Percentiles rank a stretch among this genome's conserved stretches.
These are phyloP conservation scores for Saprolegnia parasitica DNA, from an alignment of 352 stramenopile genomes.

Conservation along the genomic window DNA sequence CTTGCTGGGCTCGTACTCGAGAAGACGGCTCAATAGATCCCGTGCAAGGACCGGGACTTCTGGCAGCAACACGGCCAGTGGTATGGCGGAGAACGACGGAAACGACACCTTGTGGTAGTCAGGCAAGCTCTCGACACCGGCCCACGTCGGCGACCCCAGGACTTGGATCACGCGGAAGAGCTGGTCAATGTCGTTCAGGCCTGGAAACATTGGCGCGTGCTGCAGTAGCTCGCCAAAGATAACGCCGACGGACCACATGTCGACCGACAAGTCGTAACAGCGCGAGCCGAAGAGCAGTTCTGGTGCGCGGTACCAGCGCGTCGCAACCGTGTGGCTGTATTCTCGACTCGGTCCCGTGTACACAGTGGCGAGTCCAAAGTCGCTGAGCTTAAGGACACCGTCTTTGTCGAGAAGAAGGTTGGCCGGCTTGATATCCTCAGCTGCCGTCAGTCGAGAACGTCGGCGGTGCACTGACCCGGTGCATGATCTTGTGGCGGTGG, in stretches of 20 bases:
- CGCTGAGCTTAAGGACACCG: conserved; percentile 65
- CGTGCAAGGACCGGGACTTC: conserved; percentile 41
- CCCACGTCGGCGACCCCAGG: conserved; percentile 39
- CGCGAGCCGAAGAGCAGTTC: conserved; percentile 72
- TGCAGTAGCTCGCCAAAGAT: conserved; percentile 65
- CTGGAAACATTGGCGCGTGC: conserved; percentile 61
- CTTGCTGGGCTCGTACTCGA: too few relatives aligned
- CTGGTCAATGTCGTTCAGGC: conserved; percentile 78
- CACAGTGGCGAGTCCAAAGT: conserved; percentile 76
- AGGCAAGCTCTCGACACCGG: conserved; percentile 34
- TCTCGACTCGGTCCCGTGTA: conserved; percentile 36
- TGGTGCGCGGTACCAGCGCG: conserved; percentile 77
- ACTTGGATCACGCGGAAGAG: conserved; percentile 68
- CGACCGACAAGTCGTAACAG: conserved; percentile 53
- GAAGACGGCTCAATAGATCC: conserved; percentile 49
- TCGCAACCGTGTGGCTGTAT: conserved; percentile 72
- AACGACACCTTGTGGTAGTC: conserved; percentile 73
- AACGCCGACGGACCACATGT: conserved; percentile 69
- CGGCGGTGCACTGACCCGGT: conserved; percentile 37
- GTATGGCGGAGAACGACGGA: conserved; percentile 45
- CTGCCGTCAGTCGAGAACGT: background rate
- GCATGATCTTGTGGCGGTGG: conserved; percentile 56
- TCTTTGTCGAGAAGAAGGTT: conserved; percentile 54
- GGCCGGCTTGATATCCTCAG: conserved; percentile 70
- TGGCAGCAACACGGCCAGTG: conserved; percentile 42